Evolutionary conservation across 306 rosid genomes (phyloP).

Genomic region (Bauhinia variegata): DNA sequence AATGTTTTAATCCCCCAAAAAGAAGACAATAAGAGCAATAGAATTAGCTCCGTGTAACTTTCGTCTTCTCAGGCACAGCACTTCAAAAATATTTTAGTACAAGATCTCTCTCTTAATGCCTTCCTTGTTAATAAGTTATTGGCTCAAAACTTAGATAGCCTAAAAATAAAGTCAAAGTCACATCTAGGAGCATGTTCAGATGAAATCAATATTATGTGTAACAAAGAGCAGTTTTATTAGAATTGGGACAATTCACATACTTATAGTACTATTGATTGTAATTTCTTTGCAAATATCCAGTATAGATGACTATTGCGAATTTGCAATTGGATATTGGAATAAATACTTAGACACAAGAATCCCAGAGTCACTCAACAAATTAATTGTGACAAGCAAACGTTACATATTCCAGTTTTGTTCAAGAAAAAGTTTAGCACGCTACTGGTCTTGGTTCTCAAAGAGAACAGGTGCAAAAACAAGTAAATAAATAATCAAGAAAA

Average conservation of each 20-base stretch:
- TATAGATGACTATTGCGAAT: no score
- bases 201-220: slow-evolving; percentile 13
- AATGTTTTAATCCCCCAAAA: slow-evolving; percentile 6
- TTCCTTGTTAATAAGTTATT: no score
- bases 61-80: slow-evolving; percentile 12
- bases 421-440: slow-evolving; percentile 6
- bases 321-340: not conserved
- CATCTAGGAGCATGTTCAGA: not conserved
- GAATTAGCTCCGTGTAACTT: slow-evolving; percentile 13
- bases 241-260: not conserved
- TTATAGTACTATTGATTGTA: not conserved
- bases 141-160: not conserved
- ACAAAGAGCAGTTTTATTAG: not conserved
- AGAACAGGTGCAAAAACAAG: not conserved
- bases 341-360: not conserved
- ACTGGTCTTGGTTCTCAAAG: not conserved
- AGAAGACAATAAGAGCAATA: not conserved
- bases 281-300: not conserved
- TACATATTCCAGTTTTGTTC: not conserved
- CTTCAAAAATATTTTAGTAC: not conserved
- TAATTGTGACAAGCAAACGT: not conserved
- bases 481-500: slow-evolving; percentile 12
- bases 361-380: slow-evolving; percentile 4
- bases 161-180: not conserved
- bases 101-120: no score